Base-by-base conservation (phyloP, 2,329 filamentous ascomycete genomes). In the Fusarium udum region DNA sequence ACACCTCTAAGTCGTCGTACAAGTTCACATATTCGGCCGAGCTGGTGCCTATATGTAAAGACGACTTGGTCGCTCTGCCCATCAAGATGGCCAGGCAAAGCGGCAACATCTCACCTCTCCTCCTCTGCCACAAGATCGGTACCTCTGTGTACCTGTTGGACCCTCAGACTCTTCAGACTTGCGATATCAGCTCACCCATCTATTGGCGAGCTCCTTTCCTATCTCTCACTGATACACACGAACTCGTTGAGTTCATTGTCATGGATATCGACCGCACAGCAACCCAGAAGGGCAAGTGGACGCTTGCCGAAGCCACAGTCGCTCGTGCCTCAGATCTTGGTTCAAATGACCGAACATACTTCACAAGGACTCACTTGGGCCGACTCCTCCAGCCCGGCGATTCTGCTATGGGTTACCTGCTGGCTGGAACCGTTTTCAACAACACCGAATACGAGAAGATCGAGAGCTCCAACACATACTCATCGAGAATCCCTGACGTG, bases 1-100 rank as follows among this genome's bases (percentile, higher is more conserved):
- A 99, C 84, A 98, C 95, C 2, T 93, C 92, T 22, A 93, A 92
- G 68, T 96, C 94, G 83, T 95, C 92, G 39, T 98, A 95, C 89
- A 99, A 99, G 82, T 98, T 98, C 84, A 92, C 93, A 51, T 98
- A 91, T 83, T 97, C 95, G 1, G 91, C 92, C 61, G 94, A 98
- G 80, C 83, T 99, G 55, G 92, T 98, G 32, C 96, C 96, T 3
- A 95, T 99, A 56, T 98, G 96, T 87, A 97, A 98, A 83, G 96
- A 99, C 78, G 96, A 99, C 80, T 86, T 99, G 34, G 94, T 99
- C n/a, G 95, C 94, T 4, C 85, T 99, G 40, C 96, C 96, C 2
- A 91, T 97, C 72, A 95, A 94, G 76, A 86, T 98, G 67, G 96
- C 96, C 20, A 96, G 95, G 82, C 90, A 92, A 63, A 86, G 93